phyloP scores from a whole-genome alignment of 169 alveolate species.

The Babesia sp. region DNA sequence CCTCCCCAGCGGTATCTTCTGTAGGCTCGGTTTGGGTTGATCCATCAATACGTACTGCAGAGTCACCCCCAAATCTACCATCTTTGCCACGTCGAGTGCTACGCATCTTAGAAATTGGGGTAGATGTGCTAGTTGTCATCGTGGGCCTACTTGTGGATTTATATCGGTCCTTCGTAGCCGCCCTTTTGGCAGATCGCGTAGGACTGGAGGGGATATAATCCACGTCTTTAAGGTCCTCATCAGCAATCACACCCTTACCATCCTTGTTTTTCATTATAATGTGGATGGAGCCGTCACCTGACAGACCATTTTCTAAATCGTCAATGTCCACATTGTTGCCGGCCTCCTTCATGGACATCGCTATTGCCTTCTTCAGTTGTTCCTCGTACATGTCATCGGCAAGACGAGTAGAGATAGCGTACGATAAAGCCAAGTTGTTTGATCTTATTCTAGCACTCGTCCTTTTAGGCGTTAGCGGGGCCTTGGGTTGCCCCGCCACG shows the following conservation, averaged over 20 bases:
- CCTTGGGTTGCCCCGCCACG: neutral
- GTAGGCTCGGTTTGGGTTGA: neutral
- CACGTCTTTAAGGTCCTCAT: neutral
- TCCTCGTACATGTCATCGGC: constrained; percentile 43
- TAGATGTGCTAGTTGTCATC: neutral
- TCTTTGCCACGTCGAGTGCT: neutral
- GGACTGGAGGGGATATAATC: constrained; percentile 21
- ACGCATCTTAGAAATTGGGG: neutral
- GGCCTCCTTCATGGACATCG: constrained; percentile 47
- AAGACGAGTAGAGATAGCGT: constrained; percentile 3
- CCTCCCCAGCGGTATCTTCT: neutral
- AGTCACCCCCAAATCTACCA: neutral
- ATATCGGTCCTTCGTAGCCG: neutral
- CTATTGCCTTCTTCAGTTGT: constrained; percentile 50
- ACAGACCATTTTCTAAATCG: neutral
- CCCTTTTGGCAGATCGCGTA: neutral
- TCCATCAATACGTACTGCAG: neutral
- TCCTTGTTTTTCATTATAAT: neutral
- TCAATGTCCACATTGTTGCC: neutral
- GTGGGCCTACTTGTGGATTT: neutral
- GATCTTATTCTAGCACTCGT: constrained; percentile 29
- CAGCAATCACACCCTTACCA: neutral
- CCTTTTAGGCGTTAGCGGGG: constrained; percentile 4
- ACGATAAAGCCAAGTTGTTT: neutral
- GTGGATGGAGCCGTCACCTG: neutral